Base-by-base conservation (phyloP, 164 flowering plant genomes). In the Protea cynaroides region DNA sequence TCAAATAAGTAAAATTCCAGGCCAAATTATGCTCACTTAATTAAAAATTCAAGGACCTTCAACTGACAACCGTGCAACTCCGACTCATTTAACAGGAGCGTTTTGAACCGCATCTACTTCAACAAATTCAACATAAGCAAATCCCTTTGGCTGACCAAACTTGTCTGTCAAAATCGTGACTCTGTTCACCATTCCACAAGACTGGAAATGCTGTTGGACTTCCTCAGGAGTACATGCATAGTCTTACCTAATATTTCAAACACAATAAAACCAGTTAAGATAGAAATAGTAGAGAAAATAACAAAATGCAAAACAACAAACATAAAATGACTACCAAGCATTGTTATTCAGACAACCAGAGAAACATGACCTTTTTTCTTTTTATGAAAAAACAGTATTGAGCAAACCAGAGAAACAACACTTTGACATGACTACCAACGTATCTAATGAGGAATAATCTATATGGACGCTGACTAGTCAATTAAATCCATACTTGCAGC, bases 81-180 rank as follows among this genome's bases (percentile, higher is more conserved):
- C 8, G 96, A 77, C 66, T 86, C 88, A 81, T 86, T 89, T 70
- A 86, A 72, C 64, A 82, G 65, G 72, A 56, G 96, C 92, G 74
- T 84, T 79, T 71, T 81, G 92, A 70, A 89, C 84, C 64, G 96
- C 92, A 61, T 89, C 96, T 58, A 70, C n/a, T 73, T 85, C 90
- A 29, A 80, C 83, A 79, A 86, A 89, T 68, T 89, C 96, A 36
- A 86, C 92, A 61, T 89, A 89, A 50, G 96, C 87, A 82, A 86
- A 89, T 61, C 96, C 96, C 70, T 88, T 86, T 3, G 95, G 87
- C 70, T 83, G 91, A 56, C 92, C 95, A 81, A 84, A 83, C 65
- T 85, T 86, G 82, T 89, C 88, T 0, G 90, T 82, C 84, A 83
- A 79, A 62, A 89, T 86, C 0, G 92, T 85, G 57, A 89, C 96